Percentiles rank a stretch among this genome's conserved stretches.
These are phyloP conservation scores for Daucus carota DNA, from an alignment of 129 eudicot genomes.

Conservation along the genomic window DNA sequence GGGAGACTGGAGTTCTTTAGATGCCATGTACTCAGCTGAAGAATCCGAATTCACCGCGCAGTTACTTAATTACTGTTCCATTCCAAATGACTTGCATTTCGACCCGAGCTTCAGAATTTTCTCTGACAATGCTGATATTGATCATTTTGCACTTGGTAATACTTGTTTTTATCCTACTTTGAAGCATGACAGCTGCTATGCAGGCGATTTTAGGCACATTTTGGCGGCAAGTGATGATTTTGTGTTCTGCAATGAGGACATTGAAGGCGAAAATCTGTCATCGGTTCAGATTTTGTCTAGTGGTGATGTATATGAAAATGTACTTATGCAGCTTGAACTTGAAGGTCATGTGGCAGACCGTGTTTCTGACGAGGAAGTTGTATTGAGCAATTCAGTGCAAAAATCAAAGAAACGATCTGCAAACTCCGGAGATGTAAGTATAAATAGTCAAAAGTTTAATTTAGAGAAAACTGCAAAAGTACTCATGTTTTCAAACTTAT, in stretches of 20 bases:
- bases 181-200: no score
- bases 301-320: not conserved
- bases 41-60: not conserved
- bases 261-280: not conserved
- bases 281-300: not conserved
- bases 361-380: not conserved
- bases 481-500: no score
- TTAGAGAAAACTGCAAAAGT: no score
- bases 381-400: slow-evolving; percentile 5
- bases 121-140: not conserved
- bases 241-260: not conserved
- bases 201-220: not conserved
- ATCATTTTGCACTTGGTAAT: not conserved
- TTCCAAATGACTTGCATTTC: not conserved
- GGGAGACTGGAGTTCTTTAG: not conserved
- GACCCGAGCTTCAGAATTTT: not conserved
- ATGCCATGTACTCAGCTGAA: not conserved
- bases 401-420: slow-evolving; percentile 42
- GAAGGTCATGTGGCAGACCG: not conserved
- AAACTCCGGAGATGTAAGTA: slow-evolving; percentile 34
- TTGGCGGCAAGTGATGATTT: not conserved
- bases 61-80: not conserved
- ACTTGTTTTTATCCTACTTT: no score
- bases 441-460: not conserved
- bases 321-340: not conserved